phyloP scores from a whole-genome alignment of 2,329 filamentous ascomycete species.

The Xylariaceae sp. region DNA sequence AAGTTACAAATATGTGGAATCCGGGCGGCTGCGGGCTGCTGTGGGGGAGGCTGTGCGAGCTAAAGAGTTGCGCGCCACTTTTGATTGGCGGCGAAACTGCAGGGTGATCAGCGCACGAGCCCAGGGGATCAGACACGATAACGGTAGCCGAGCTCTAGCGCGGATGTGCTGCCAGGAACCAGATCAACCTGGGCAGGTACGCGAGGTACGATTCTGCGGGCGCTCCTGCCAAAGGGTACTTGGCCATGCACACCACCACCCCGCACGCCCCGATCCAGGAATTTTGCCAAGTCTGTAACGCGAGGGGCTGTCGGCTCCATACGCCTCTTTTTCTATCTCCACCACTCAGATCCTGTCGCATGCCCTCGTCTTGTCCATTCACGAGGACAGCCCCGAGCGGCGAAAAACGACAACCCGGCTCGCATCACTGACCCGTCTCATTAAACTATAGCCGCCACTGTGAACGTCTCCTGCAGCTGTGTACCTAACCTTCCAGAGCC shows the following conservation, averaged over 20 bases:
- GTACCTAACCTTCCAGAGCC: too few species aligned
- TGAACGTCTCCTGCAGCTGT: too few species aligned
- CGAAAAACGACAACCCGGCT: too few species aligned
- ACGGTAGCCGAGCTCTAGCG: not conserved
- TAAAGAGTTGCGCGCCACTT: constrained; percentile 1
- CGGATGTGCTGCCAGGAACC: not conserved
- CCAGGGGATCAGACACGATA: not conserved
- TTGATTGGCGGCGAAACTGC: constrained; percentile 8
- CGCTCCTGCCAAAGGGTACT: not conserved
- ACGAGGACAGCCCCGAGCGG: too few species aligned
- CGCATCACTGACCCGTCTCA: too few species aligned
- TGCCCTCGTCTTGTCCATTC: constrained; percentile 13
- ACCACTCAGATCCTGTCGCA: constrained; percentile 17
- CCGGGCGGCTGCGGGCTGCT: too few species aligned
- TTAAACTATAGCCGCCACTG: too few species aligned
- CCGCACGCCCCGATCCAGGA: not conserved
- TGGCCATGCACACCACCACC: not conserved
- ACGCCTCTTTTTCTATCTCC: constrained; percentile 11
- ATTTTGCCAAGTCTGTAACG: constrained; percentile 2
- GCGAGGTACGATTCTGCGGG: not conserved
- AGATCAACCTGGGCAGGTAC: not conserved
- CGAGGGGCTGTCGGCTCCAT: not conserved
- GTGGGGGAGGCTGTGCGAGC: constrained; percentile 6
- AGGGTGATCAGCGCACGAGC: constrained; percentile 2
- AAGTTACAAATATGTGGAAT: too few species aligned